These are phyloP conservation scores for Gossypium schwendimanii DNA, from an alignment of 441 rosid species.

Conservation along the genomic window DNA sequence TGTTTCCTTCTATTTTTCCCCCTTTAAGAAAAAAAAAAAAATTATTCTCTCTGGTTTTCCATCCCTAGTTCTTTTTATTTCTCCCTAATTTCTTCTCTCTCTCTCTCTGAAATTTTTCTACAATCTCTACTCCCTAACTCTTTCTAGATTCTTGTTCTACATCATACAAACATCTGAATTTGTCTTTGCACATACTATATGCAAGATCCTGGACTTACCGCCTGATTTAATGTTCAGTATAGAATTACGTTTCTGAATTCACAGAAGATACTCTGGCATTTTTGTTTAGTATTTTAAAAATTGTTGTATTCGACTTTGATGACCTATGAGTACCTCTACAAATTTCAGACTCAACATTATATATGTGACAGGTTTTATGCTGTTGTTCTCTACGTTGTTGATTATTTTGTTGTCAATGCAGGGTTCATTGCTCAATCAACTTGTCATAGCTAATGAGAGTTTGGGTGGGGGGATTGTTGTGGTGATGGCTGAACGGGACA, in stretches of 20 bases:
- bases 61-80: neutral
- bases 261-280: neutral
- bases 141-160: neutral
- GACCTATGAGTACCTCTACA: neutral
- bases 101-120: neutral
- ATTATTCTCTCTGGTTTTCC: neutral
- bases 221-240: neutral
- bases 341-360: neutral
- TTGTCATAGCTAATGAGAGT: slow-evolving; percentile 65
- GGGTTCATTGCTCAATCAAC: slow-evolving; percentile 68
- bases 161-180: neutral
- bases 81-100: neutral
- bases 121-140: neutral
- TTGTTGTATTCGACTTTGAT: neutral
- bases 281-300: neutral
- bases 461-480: slow-evolving; percentile 68
- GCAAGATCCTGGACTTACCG: neutral
- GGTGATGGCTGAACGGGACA: slow-evolving; percentile 69
- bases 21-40: too few species aligned
- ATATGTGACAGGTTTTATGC: neutral
- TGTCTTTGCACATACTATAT: neutral
- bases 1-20: neutral
- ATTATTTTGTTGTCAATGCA: slow-evolving; percentile 20
- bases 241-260: neutral
- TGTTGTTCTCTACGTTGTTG: slow-evolving; percentile 8